Percentiles rank a stretch among this genome's conserved stretches.
phyloP scores from a whole-genome alignment of 805 yeast genomes.

The Wickerhamiella azymoides region DNA sequence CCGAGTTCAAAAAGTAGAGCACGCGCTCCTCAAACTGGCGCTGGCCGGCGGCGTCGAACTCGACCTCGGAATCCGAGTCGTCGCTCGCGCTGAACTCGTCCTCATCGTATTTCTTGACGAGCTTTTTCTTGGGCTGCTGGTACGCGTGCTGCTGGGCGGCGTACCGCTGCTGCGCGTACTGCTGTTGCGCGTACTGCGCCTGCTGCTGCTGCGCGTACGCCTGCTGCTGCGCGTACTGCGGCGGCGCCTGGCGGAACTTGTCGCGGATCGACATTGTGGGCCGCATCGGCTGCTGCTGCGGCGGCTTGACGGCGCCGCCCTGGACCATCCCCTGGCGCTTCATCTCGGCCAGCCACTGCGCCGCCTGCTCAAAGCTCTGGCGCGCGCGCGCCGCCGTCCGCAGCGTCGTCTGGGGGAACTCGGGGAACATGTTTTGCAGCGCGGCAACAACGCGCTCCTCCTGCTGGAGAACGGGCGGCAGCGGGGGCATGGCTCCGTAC shows the following conservation, averaged over 20 bases:
- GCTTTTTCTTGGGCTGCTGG: conserved; percentile 9
- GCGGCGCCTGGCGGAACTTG: conserved; percentile 20
- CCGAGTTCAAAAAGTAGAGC: conserved; percentile 64
- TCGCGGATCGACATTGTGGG: conserved; percentile 25
- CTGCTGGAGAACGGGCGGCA: conserved; percentile 6
- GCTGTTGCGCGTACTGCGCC: not conserved
- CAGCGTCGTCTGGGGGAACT: conserved; percentile 17
- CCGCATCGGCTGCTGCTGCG: conserved; percentile 20
- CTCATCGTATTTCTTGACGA: conserved; percentile 22
- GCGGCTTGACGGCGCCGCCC: conserved; percentile 20
- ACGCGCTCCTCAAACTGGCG: conserved; percentile 48
- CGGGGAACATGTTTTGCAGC: conserved; percentile 16
- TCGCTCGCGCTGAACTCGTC: conserved; percentile 36
- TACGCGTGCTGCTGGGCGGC: conserved; percentile 3
- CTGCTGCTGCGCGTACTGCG: conserved; percentile 5
- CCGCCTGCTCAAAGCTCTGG: conserved; percentile 25
- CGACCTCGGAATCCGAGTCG: conserved; percentile 32
- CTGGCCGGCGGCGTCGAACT: conserved; percentile 22
- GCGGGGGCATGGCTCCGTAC: conserved; percentile 4
- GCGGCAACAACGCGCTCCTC: conserved; percentile 12
- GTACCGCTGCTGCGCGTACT: not conserved
- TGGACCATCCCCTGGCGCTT: conserved; percentile 20
- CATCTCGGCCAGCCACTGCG: conserved; percentile 24
- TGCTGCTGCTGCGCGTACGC: conserved; percentile 7
- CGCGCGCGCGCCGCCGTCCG: conserved; percentile 20